These are phyloP conservation scores for Botrytis paeoniae DNA, from an alignment of 2,329 filamentous ascomycete genomes.

Conservation along the genomic window DNA sequence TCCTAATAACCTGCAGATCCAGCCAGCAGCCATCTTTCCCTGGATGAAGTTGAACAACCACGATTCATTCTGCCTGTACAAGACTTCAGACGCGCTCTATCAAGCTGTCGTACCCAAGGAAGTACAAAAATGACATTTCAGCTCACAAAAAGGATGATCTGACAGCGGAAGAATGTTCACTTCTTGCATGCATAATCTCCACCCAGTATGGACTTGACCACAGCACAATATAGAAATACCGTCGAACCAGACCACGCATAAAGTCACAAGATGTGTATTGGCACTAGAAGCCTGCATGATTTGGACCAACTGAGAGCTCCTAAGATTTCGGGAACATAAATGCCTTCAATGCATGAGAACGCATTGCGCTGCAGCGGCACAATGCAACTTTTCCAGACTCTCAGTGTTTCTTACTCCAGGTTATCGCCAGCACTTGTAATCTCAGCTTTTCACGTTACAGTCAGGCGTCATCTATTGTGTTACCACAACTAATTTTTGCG, in stretches of 20 bases:
- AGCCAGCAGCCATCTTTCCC: background rate
- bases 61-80: background rate
- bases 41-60: background rate
- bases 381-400: background rate
- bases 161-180: slow-evolving; percentile 11
- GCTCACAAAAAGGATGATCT: slow-evolving; percentile 9
- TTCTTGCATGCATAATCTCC: slow-evolving; percentile 11
- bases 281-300: background rate
- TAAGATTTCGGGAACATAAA: background rate
- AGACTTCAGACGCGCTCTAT: slow-evolving; percentile 2
- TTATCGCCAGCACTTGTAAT: background rate
- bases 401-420: background rate
- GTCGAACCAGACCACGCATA: background rate
- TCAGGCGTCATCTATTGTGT: background rate
- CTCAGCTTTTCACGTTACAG: background rate
- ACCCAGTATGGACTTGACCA: background rate
- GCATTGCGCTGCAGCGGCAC: background rate
- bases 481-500: background rate
- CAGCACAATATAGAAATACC: background rate
- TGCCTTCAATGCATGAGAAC: slow-evolving; percentile 7
- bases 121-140: background rate
- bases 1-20: background rate
- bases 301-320: background rate
- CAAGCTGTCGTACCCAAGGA: background rate
- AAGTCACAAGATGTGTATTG: slow-evolving; percentile 5